Percentiles rank a stretch among this genome's conserved stretches.
Evolutionary conservation across 768 basidiomycete genomes (phyloP).

Genomic region (Rossbeevera mucosa): DNA sequence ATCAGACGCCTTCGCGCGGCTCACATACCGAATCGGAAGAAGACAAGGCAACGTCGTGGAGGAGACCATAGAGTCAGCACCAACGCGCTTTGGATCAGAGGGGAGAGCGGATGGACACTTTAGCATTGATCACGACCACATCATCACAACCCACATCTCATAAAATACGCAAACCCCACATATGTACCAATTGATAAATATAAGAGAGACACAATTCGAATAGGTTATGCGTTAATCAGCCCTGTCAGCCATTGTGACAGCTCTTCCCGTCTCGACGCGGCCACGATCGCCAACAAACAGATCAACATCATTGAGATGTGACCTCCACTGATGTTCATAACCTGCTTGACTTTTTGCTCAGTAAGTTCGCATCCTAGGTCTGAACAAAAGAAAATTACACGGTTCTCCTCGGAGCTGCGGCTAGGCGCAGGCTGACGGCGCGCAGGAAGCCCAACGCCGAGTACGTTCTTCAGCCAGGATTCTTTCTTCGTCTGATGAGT

Average conservation of each 20-base stretch:
- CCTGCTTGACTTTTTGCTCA: slow-evolving; percentile 20
- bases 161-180: background rate
- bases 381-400: slow-evolving; percentile 3
- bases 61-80: background rate
- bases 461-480: slow-evolving; percentile 10
- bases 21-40: slow-evolving; percentile 18
- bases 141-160: too few species aligned
- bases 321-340: background rate
- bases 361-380: background rate
- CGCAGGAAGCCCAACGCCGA: slow-evolving; percentile 18
- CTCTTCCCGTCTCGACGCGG: slow-evolving; percentile 4
- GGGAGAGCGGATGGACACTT: background rate
- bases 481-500: slow-evolving; percentile 22
- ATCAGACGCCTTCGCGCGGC: background rate
- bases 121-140: background rate
- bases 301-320: slow-evolving; percentile 7
- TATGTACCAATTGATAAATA: background rate
- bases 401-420: slow-evolving; percentile 9
- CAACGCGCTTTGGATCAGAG: background rate
- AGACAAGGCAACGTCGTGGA: slow-evolving; percentile 14
- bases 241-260: slow-evolving; percentile 1
- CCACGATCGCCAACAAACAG: slow-evolving; percentile 3
- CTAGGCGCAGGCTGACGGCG: slow-evolving; percentile 14
- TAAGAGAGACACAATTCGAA: background rate
- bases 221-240: background rate